Conservation (phyloP, 805 yeast species). For the Lachancea thermotolerans region DNA sequence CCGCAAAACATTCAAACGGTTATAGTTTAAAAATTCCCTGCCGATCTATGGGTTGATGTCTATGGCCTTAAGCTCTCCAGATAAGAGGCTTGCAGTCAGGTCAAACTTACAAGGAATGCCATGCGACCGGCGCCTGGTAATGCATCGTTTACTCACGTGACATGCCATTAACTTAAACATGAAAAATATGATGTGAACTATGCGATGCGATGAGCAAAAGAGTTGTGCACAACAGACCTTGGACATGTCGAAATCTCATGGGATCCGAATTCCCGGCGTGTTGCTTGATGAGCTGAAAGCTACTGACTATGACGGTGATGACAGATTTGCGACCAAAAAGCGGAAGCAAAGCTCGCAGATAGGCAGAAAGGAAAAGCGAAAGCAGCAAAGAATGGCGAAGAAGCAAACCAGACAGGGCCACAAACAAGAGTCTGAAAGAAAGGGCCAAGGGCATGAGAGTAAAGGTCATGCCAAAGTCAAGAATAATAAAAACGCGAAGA, state of each 20-base stretch:
- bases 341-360: slow-evolving; percentile 26
- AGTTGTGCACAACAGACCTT: background rate
- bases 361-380: slow-evolving; percentile 39
- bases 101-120: no score
- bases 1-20: no score
- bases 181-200: slow-evolving; percentile 3
- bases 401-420: slow-evolving; percentile 28
- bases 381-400: slow-evolving; percentile 34
- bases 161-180: no score
- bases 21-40: no score
- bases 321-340: slow-evolving; percentile 33
- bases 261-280: slow-evolving; percentile 50
- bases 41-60: no score
- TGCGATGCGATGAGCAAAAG: slow-evolving; percentile 9
- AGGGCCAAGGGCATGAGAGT: background rate
- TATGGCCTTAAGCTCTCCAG: no score
- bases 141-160: no score
- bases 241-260: slow-evolving; percentile 28
- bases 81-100: no score
- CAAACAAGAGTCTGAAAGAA: slow-evolving; percentile 1
- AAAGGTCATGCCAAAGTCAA: background rate
- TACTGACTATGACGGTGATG: slow-evolving; percentile 39
- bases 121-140: no score
- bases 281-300: slow-evolving; percentile 46
- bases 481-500: background rate